Base-by-base conservation (phyloP, 108 stramenopile species). In the Ochromonas danica region DNA sequence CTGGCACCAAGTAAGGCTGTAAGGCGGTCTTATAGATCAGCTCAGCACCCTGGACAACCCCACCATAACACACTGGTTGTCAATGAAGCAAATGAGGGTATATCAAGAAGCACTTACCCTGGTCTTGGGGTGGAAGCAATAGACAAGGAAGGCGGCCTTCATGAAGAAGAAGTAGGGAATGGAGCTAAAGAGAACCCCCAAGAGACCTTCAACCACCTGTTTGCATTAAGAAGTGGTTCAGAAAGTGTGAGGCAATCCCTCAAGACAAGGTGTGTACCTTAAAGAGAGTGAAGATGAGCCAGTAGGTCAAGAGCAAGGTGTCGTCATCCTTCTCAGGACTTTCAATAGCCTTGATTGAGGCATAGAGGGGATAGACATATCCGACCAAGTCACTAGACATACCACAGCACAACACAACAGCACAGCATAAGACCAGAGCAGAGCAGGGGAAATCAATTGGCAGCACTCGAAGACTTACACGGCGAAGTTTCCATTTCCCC, bases 241-340 rank as follows among this genome's bases (percentile, higher is more conserved):
- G 51, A 57, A 10, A 36, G 14, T 28, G 17, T 35, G 25, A 25
- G 33, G 31, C 3, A 31, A 25, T 14, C 31, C 45, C 6, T 51
- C 45, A 51, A 51, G 6, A 14, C 45, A 51, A 51, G 6, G 36
- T 75, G 3, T 33, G 3, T 25, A 75, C 72, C 51, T 75, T 75
- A 33, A 75, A 75, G 6, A 57, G 40, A 10, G 31, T 10, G 72
- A 82, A 82, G 27, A 78, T 51, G 35, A 78, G 28, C 81, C 81
- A 82, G 62, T 82, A 82, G 14, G 60, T 82, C 25, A 77, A 77
- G 72, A 71, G 77, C 77, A 77, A 74, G n/a, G 61, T 82, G 65
- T 77, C 81, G 62, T 82, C 81, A 28, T 78, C 81, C 40, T 78
- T 82, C 28, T 60, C 62, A 28, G 39, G 28, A 42, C 63, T 78